Base-by-base conservation (phyloP, 2,329 filamentous ascomycete species). In the Chaetomium sp. region DNA sequence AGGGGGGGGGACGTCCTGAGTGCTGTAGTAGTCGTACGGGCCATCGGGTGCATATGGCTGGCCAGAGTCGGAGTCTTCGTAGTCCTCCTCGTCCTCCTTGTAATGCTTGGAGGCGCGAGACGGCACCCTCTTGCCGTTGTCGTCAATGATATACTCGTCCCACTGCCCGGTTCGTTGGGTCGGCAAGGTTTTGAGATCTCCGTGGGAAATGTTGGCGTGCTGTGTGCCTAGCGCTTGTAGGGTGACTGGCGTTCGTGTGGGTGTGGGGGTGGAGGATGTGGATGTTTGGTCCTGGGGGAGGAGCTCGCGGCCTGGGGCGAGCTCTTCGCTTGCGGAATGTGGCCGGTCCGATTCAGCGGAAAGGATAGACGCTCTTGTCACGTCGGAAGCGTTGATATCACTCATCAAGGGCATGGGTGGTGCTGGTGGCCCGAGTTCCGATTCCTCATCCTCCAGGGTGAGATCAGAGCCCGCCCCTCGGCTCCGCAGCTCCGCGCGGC, bases 391-490 rank as follows among this genome's bases (percentile, higher is more conserved):
- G 61, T 89, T 87, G 55, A 95, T 82, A 54, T 90, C 89, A 70
- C 91, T 96, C 70, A 88, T 86, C 59, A 96, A 79, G 2, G 92
- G 92, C 86, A 96, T 90, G 5, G 89, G 89, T 6, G 91, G 87
- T 5, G 72, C 70, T 8, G 76, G 76, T 11, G 88, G 81, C 49
- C 84, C 76, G 51, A 82, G 78, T 57, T 80, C 74, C 2, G 62
- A 66, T 34, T 80, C 79, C 41, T 78, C 76, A 9, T 79, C 78
- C 10, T 81, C 78, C 1, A 68, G 68, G 57, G 14, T 55, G 75
- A 72, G 43, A n/a, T 79, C 76, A 12, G 71, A 70, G 74, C 76
- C 67, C 80, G 69, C 64, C 75, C 68, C 59, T 82, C 80, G 2
- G 77, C 75, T 56, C 80, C 72, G 47, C 79, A 27, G 19, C 19